Evolutionary conservation across 305 asterid genomes (phyloP).

Genomic region (Fraxinus ornus): DNA sequence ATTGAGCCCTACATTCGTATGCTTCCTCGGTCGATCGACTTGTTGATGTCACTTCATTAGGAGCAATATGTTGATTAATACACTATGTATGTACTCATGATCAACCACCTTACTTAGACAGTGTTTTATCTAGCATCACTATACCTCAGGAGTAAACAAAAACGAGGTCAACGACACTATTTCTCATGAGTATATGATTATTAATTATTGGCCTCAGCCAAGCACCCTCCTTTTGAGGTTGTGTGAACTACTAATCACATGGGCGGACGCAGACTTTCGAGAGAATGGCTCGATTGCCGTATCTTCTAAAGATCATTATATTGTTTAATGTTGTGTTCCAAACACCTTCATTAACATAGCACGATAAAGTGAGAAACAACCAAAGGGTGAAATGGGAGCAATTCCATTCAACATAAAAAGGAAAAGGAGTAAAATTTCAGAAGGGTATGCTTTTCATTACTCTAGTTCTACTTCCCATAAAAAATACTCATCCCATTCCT

Average conservation of each 20-base stretch:
- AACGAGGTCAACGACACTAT: no score
- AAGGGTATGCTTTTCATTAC: neutral
- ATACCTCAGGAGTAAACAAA: neutral
- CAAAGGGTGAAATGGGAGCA: neutral
- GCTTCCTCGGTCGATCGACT: neutral
- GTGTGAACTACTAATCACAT: neutral
- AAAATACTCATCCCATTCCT: slow-evolving; percentile 38
- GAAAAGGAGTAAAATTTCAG: neutral
- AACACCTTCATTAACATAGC: neutral
- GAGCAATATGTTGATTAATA: neutral
- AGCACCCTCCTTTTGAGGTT: neutral
- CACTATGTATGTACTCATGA: neutral
- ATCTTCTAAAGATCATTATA: neutral
- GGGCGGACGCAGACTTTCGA: no score
- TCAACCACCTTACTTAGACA: neutral
- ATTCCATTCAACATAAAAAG: neutral
- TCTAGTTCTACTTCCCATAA: slow-evolving; percentile 30
- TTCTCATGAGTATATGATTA: neutral
- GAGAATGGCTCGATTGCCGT: neutral
- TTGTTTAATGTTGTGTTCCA: neutral
- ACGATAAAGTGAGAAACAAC: neutral
- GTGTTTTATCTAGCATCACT: neutral
- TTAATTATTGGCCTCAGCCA: neutral
- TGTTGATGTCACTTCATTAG: neutral
- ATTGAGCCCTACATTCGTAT: neutral